Evolutionary conservation across 2,329 filamentous ascomycete species (phyloP), one percentile per base, ranked within the genome.

Genomic region (Sclerotinia nivalis): DNA sequence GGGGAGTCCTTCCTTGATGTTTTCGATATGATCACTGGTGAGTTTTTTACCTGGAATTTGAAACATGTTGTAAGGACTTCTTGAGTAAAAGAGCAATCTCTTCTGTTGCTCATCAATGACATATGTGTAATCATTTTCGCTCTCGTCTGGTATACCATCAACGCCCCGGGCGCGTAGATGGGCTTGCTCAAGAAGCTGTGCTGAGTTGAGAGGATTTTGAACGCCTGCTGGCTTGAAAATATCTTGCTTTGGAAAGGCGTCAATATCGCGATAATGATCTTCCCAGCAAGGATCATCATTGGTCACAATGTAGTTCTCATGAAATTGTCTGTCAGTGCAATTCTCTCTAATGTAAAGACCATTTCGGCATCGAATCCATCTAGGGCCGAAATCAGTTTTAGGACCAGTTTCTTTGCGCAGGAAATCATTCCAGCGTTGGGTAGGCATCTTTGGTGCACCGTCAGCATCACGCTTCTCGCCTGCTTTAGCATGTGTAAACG

Each of bases 181-280:
- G 5, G 60, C 60, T 31, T 64, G 60, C 22, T 64, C 8, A 22
- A 64, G 60, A 20, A 64, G 60, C 60, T 64, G 45, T 40, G 47
- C 45, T 15, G 60, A 64, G 47, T 64, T 52, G 47, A 64, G 60
- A 40, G 60, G 60, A 37, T 64, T 64, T 15, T 64, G 60, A 6
- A 64, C 60, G 20, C 60, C 60, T 64, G 60, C 60, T 52, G 45
- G 45, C 31, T 64, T 64, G 47, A 20, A 50, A n/a, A 64, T 50
- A 40, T 64, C 31, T 37, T 50, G 60, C 47, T 64, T 64, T 52
- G 31, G 31, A 22, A 64, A 64, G 15, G 31, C 60, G 15, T 52
- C 45, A 37, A 52, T 52, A 28, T 64, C 31, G 15, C 60, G 60
- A 50, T 64, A 64, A 12, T 20, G 20, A 40, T 64, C 45, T 37